Evolutionary conservation across 352 stramenopile genomes (phyloP), one percentile per base, ranked within the genome.

Genomic region (Phytophthora tubulina): DNA sequence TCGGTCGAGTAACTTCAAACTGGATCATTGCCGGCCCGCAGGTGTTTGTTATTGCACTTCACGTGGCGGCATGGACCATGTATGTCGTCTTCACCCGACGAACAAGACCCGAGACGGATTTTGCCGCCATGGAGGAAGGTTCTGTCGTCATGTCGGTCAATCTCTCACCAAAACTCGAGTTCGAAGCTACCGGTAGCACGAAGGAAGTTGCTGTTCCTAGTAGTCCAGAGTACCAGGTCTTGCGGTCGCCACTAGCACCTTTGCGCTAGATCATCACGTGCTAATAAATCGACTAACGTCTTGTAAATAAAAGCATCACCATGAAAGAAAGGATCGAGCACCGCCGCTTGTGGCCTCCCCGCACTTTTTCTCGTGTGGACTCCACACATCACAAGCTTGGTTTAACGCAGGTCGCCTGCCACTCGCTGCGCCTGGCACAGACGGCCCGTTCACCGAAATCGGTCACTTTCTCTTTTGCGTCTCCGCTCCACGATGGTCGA

Each of bases 21-120:
- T 88, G 76, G 81, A 76, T 91, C 71, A 85, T 90, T 46, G 77
- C 82, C 21, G 72, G 63, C 6, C 78, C 82, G 0, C 84, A 87
- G 66, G 67, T 72, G 10, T 75, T 87, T 39, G 80, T 81, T 62
- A 75, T 84, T 42, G 48, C 71, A 31, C 59, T 86, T 5, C 64
- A 83, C 56, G 45, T 72, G 39, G 54, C 69, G 36, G 72, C 75
- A 15, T 74, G 75, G 57, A 73, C 27, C 36, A 76, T 80, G 59
- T 83, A 76, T 69, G 33, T 76, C 56, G 55, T 78, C 51, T 83
- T 76, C 48, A 61, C 57, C 6, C 35, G 54, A 6, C 69, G 36
- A 27, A 68, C 45, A 15, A 66, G 45, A 3, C 60, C 46, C 0
- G 50, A 64, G 48, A 51, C 53, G 14, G 17, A 14, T 33, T 27